A percentile compares a stretch with the other conserved stretches of the same genome.
Conservation (phyloP, 768 basidiomycete genomes). For the Tulasnella sp. region DNA sequence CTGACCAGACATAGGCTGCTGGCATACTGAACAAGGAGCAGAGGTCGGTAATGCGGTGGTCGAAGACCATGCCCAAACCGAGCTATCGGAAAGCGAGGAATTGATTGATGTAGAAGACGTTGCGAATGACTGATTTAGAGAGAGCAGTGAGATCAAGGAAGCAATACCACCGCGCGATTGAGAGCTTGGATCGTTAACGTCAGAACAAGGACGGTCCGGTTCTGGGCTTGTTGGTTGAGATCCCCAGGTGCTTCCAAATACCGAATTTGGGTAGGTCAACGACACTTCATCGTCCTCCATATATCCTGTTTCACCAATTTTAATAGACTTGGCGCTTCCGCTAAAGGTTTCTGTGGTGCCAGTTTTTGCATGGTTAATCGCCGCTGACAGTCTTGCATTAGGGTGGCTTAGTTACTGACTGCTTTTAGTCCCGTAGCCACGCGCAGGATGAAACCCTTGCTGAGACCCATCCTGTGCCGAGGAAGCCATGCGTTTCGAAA, state of each 20-base stretch:
- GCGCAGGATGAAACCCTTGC: too few relatives aligned
- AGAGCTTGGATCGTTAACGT: neutral
- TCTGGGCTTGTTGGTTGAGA: conserved; percentile 12
- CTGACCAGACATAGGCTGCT: too few relatives aligned
- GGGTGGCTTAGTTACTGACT: neutral
- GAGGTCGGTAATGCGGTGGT: too few relatives aligned
- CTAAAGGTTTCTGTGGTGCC: neutral
- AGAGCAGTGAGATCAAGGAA: neutral
- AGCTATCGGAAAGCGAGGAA: too few relatives aligned
- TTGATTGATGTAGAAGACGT: too few relatives aligned
- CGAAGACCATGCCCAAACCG: too few relatives aligned
- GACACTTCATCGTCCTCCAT: conserved; percentile 23
- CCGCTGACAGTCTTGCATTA: neutral
- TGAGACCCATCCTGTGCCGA: too few relatives aligned
- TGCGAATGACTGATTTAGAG: neutral
- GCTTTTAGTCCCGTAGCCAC: too few relatives aligned
- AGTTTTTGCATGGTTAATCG: neutral
- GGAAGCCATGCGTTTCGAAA: too few relatives aligned
- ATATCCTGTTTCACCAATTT: neutral
- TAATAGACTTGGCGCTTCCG: neutral
- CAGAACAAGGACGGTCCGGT: conserved; percentile 10
- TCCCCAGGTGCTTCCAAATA: conserved; percentile 19
- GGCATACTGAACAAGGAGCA: too few relatives aligned
- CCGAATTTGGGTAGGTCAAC: conserved; percentile 18
- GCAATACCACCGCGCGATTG: neutral